These are phyloP conservation scores for Tricholoma bakamatsutake DNA, from an alignment of 768 basidiomycete species.

Conservation along the genomic window DNA sequence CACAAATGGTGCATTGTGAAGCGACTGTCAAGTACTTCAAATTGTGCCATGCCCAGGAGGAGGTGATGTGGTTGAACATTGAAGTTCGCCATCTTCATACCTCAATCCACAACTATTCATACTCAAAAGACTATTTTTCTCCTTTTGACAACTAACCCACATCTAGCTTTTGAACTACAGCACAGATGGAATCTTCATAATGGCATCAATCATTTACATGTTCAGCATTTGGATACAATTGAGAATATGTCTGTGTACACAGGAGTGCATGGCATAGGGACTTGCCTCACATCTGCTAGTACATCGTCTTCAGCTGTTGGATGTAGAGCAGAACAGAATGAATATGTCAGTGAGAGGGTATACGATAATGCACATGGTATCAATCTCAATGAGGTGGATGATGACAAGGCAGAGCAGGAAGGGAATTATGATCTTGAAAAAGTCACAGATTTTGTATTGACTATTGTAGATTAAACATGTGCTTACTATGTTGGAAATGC, in stretches of 20 bases:
- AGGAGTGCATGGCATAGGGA: too few relatives aligned
- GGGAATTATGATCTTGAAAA: slow-evolving; percentile 1
- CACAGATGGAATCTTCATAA: slow-evolving; percentile 1
- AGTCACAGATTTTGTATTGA: slow-evolving; percentile 1
- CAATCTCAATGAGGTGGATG: too few relatives aligned
- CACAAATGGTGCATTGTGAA: too few relatives aligned
- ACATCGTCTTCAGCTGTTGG: too few relatives aligned
- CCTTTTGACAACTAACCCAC: background rate
- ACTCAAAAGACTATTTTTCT: background rate
- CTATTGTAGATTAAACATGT: background rate
- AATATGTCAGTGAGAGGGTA: too few relatives aligned
- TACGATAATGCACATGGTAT: too few relatives aligned
- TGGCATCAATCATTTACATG: background rate
- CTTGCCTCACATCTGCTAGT: too few relatives aligned
- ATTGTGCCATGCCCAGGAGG: slow-evolving; percentile 9
- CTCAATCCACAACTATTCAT: background rate
- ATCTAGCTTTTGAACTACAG: slow-evolving; percentile 4
- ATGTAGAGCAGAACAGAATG: too few relatives aligned
- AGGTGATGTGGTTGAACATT: slow-evolving; percentile 13
- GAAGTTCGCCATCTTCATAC: slow-evolving; percentile 12
- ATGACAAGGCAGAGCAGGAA: background rate
- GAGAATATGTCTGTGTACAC: too few relatives aligned
- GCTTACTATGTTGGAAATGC: background rate
- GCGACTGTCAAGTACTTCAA: slow-evolving; percentile 9
- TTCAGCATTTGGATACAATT: too few relatives aligned